phyloP scores from a whole-genome alignment of 306 rosid species.

The Arachis stenosperma region DNA sequence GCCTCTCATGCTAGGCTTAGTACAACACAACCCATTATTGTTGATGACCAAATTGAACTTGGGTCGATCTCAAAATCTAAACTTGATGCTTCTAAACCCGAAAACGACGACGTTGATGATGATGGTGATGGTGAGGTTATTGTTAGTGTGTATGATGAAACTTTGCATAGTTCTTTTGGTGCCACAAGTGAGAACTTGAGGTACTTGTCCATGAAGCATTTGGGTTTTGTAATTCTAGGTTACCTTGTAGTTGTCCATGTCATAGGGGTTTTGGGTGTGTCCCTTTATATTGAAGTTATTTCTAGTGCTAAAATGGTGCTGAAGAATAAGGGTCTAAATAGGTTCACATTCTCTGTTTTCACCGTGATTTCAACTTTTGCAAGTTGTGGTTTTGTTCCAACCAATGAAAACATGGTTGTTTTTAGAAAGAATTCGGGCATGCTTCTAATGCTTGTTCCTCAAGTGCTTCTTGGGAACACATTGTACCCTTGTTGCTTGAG shows the following conservation, averaged over 20 bases:
- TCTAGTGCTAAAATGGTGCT: conserved; percentile 46
- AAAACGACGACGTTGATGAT: not conserved
- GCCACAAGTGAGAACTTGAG: conserved; percentile 14
- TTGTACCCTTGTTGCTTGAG: conserved; percentile 59
- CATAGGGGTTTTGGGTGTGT: conserved; percentile 44
- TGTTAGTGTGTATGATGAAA: not conserved
- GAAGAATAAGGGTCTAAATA: conserved; percentile 38
- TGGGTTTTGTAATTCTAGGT: conserved; percentile 50
- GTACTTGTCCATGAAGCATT: conserved; percentile 34
- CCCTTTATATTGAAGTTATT: conserved; percentile 38
- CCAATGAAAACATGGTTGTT: conserved; percentile 73
- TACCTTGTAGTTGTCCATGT: conserved; percentile 44
- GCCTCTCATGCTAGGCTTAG: conserved; percentile 21
- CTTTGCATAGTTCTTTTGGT: conserved; percentile 12
- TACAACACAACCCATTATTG: not conserved
- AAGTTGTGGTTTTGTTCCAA: conserved; percentile 72
- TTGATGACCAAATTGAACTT: conserved; percentile 26
- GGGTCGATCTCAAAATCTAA: conserved; percentile 2
- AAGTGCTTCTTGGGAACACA: conserved; percentile 63
- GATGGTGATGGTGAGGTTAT: not conserved
- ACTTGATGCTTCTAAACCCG: not conserved
- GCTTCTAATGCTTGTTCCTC: conserved; percentile 55
- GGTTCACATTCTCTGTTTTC: conserved; percentile 52
- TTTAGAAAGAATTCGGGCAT: conserved; percentile 56
- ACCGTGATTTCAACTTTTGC: conserved; percentile 64